phyloP scores from a whole-genome alignment of 306 rosid species.

The Malus orientalis region DNA sequence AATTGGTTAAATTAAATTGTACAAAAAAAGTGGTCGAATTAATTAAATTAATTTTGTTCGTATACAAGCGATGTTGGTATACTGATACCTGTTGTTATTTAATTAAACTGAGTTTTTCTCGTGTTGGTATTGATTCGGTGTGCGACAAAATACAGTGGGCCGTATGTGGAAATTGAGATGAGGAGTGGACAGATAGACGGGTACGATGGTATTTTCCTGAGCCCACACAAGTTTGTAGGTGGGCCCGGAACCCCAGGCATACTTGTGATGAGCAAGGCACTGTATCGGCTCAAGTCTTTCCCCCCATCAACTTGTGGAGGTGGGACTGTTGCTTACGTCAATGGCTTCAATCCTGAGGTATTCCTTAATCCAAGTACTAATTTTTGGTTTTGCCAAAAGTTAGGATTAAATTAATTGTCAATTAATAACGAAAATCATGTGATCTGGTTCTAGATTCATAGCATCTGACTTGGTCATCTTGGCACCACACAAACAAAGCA shows the following conservation, averaged over 20 bases:
- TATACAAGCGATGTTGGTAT: too few relatives aligned
- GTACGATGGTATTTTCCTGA: constrained; percentile 64
- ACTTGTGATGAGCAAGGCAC: constrained; percentile 47
- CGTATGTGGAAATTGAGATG: constrained; percentile 62
- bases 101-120: neutral
- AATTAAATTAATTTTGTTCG: too few relatives aligned
- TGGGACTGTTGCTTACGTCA: constrained; percentile 69
- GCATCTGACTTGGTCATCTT: too few relatives aligned
- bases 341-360: constrained; percentile 64
- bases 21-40: too few relatives aligned
- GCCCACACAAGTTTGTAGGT: constrained; percentile 76
- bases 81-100: too few relatives aligned
- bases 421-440: too few relatives aligned
- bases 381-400: neutral
- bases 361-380: neutral
- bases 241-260: constrained; percentile 83
- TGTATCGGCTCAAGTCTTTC: constrained; percentile 40
- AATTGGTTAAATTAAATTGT: too few relatives aligned
- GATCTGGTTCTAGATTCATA: too few relatives aligned
- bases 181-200: constrained; percentile 43
- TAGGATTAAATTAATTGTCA: too few relatives aligned
- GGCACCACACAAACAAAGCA: too few relatives aligned
- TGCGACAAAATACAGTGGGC: constrained; percentile 39
- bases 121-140: neutral
- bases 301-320: constrained; percentile 91